Evolutionary conservation across 495 filamentous ascomycete species (phyloP), one percentile per base, ranked within the genome.

Genomic region (Trichoderma asperelloides): DNA sequence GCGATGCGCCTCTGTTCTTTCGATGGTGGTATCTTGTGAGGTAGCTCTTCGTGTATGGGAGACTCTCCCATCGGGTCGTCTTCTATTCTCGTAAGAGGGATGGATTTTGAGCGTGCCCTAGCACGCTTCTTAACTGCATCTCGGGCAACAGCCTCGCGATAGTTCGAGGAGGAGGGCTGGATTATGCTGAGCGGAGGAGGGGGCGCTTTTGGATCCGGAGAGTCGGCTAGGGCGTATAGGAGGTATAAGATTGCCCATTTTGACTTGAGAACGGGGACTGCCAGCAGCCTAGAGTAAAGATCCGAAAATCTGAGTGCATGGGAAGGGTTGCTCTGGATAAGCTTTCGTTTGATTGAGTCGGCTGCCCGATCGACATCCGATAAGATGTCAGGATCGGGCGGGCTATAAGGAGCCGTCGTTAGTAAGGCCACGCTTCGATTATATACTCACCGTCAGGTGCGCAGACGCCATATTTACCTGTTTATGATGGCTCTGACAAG

Each of bases 171-270:
- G 0, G 69, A 70, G 16, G 70, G 77, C 63, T 68, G 68, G 39
- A 70, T 66, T 9, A 75, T 74, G n/a, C 72, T 74, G 2, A 72
- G 66, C 6, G 76, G 77, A 0, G 71, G 71, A 25, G 81, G 78
- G 66, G 78, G 75, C 5, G 39, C 43, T 62, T 70, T 77, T 9
- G 80, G 80, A 62, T 82, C 76, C 51, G 85, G 82, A 0, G 88
- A 87, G 68, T 87, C 85, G 62, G 89, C 87, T 51, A 98, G 82
- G 70, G 90, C 89, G 72, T 92, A 89, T 25, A 99, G 86, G 55
- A 99, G 84, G 73, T 94, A 92, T 7, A 99, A 81, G 69, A 97
- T 96, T 2, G 90, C 92, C 92, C 94, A 97, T 85, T 98, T 99
- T 75, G 96, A 89, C 71, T 88, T 88, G 39, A 99, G 81, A 2